Conservation (phyloP, 768 basidiomycete species). For the Clavulina sp. region DNA sequence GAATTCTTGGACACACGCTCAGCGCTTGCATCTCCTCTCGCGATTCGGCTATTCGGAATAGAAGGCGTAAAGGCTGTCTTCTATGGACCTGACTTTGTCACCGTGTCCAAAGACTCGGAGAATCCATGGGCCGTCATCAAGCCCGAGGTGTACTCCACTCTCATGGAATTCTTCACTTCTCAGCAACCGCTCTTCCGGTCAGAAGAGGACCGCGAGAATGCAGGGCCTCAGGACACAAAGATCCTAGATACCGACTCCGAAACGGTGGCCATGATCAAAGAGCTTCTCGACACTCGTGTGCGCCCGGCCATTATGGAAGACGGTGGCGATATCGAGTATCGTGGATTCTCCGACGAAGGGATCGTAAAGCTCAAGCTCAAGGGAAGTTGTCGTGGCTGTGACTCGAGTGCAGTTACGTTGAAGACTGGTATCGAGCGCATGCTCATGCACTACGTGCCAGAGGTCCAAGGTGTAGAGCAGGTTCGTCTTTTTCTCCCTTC, state of each 20-base stretch:
- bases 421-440: conserved; percentile 97
- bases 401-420: conserved; percentile 83
- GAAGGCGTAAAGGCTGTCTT: conserved; percentile 81
- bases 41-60: conserved; percentile 84
- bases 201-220: conserved; percentile 58
- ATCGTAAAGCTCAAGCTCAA: conserved; percentile 71
- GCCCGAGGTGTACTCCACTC: conserved; percentile 85
- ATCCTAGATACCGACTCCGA: conserved; percentile 92
- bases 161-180: conserved; percentile 98
- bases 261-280: conserved; percentile 98
- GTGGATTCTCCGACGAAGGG: conserved; percentile 62
- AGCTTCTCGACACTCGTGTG: conserved; percentile 84
- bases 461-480: conserved; percentile 84
- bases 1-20: conserved; percentile 86
- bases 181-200: conserved; percentile 72
- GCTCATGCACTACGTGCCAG: conserved; percentile 98
- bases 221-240: conserved; percentile 82
- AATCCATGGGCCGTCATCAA: conserved; percentile 80
- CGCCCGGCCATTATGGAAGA: conserved; percentile 98
- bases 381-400: conserved; percentile 93
- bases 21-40: conserved; percentile 83
- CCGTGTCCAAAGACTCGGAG: conserved; percentile 79
- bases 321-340: conserved; percentile 94
- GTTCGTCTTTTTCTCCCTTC: conserved; percentile 23
- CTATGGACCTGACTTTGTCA: conserved; percentile 97